Conservation (phyloP, 768 basidiomycete species). For the Mycena alexandri region DNA sequence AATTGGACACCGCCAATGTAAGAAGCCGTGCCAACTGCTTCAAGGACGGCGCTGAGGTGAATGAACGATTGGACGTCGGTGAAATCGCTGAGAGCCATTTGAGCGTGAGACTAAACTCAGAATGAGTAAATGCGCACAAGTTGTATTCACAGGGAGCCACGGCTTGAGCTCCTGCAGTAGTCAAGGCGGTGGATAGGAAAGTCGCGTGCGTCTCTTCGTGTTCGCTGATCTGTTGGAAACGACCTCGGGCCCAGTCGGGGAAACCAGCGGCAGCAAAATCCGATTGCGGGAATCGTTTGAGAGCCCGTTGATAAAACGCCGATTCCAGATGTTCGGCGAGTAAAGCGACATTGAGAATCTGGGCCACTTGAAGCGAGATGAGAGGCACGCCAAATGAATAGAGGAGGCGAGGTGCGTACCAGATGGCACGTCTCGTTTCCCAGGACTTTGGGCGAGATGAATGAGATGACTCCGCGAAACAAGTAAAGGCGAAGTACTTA, state of each 20-base stretch:
- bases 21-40: constrained; percentile 67
- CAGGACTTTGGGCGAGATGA: constrained; percentile 42
- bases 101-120: constrained; percentile 4
- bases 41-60: constrained; percentile 59
- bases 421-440: no score
- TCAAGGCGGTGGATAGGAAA: constrained; percentile 52
- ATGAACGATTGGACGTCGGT: constrained; percentile 59
- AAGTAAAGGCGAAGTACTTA: constrained; percentile 17
- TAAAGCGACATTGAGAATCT: constrained; percentile 58
- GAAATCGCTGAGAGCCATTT: constrained; percentile 49
- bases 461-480: background rate
- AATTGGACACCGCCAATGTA: constrained; percentile 68
- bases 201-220: constrained; percentile 67
- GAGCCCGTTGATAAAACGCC: constrained; percentile 57
- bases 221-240: constrained; percentile 63
- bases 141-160: constrained; percentile 53
- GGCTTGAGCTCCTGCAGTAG: constrained; percentile 43
- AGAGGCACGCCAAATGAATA: no score
- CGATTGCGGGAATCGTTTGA: constrained; percentile 58
- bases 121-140: constrained; percentile 39
- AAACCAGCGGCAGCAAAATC: constrained; percentile 64
- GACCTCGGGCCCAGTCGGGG: constrained; percentile 60
- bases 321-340: constrained; percentile 55
- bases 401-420: no score
- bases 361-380: constrained; percentile 42